These are phyloP conservation scores for Tricholoma matsutake DNA, from an alignment of 768 basidiomycete genomes.

Conservation along the genomic window DNA sequence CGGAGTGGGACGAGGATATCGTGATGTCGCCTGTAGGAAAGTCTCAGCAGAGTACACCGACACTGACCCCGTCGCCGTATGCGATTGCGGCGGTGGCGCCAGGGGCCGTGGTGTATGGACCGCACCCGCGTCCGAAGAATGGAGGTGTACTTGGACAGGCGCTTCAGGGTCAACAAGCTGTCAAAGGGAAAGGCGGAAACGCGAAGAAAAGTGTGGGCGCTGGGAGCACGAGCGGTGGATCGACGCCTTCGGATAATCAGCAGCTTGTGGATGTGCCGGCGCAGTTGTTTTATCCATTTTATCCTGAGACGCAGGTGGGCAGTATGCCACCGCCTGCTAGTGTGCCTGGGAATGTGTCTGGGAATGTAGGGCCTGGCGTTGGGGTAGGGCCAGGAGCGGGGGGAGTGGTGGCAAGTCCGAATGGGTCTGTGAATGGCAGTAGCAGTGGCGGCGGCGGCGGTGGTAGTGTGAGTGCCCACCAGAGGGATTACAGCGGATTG, in stretches of 20 bases:
- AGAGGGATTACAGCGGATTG: constrained; percentile 49
- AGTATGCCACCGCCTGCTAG: constrained; percentile 5
- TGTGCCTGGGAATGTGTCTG: not conserved
- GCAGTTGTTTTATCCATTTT: constrained; percentile 77
- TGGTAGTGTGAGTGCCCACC: constrained; percentile 9
- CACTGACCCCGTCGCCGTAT: constrained; percentile 31
- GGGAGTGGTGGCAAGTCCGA: not conserved
- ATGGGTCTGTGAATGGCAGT: not conserved
- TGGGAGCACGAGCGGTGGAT: constrained; percentile 27
- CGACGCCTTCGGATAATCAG: constrained; percentile 38
- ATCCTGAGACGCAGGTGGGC: constrained; percentile 46
- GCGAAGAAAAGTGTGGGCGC: constrained; percentile 18
- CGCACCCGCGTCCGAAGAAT: constrained; percentile 36
- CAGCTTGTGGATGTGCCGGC: constrained; percentile 63
- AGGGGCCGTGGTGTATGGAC: constrained; percentile 25
- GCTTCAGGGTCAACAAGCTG: not conserved
- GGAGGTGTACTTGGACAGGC: constrained; percentile 22
- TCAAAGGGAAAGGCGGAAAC: not conserved
- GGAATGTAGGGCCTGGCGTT: no score
- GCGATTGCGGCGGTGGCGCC: constrained; percentile 14
- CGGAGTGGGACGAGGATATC: constrained; percentile 51
- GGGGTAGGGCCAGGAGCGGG: not conserved
- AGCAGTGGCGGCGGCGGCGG: no score
- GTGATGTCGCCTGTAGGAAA: constrained; percentile 28
- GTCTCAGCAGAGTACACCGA: constrained; percentile 43